Evolutionary conservation across 2,329 filamentous ascomycete genomes (phyloP).

Genomic region (Ambrosiella beaveri): DNA sequence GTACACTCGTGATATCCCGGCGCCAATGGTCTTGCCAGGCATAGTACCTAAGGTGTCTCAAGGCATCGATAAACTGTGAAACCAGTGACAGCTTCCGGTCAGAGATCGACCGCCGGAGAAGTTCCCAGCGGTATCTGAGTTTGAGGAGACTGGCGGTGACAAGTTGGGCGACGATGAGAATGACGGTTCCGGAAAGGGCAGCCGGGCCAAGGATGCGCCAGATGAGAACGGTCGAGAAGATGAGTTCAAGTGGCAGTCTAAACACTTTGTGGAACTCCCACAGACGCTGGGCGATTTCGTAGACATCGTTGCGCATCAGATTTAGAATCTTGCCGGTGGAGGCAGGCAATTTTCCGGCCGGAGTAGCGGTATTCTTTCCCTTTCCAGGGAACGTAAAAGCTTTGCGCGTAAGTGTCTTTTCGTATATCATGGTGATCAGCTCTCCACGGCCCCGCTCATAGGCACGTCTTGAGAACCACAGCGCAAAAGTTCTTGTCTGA

Average conservation of each 20-base stretch:
- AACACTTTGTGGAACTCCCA: conserved; percentile 73
- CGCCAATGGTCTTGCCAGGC: conserved; percentile 69
- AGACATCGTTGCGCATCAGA: conserved; percentile 65
- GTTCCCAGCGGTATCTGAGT: conserved; percentile 34
- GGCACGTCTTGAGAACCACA: conserved; percentile 70
- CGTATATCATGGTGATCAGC: conserved; percentile 68
- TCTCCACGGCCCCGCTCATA: conserved; percentile 77
- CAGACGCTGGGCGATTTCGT: conserved; percentile 66
- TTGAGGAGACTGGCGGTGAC: conserved; percentile 51
- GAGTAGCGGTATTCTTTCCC: conserved; percentile 5
- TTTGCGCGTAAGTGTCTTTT: conserved; percentile 57
- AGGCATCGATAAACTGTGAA: conserved; percentile 72
- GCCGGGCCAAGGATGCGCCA: conserved; percentile 61
- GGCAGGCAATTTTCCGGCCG: conserved; percentile 32
- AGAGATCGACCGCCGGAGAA: conserved; percentile 51
- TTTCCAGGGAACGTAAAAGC: conserved; percentile 26
- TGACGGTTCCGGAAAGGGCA: conserved; percentile 51
- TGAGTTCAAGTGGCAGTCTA: conserved; percentile 57
- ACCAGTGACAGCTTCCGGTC: conserved; percentile 66
- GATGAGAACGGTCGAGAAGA: conserved; percentile 56
- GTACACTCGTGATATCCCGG: conserved; percentile 46
- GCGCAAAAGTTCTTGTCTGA: conserved; percentile 49
- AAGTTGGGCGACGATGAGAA: conserved; percentile 35
- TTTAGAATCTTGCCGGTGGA: conserved; percentile 77
- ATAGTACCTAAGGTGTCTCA: conserved; percentile 66